Conservation (phyloP, 192 early-diverging fungal species). For the Coemansia sp. region DNA sequence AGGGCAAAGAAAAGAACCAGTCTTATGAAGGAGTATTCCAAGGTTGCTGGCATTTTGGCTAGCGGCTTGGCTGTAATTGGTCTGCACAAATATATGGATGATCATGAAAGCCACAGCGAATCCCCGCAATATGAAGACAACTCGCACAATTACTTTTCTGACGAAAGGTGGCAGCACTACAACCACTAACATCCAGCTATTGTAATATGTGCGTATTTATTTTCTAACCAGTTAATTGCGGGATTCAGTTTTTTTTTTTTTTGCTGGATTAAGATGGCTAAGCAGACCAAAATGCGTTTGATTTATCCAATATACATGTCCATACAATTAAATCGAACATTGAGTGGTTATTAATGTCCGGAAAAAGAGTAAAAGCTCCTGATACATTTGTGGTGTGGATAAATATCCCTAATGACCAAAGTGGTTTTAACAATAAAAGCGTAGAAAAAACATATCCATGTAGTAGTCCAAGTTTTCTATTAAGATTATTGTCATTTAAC, state of each 20-base stretch:
- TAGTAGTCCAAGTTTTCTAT: too few relatives aligned
- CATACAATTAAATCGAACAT: neutral
- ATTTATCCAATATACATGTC: neutral
- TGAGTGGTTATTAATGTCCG: neutral
- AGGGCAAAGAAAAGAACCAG: neutral
- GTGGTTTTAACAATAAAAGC: too few relatives aligned
- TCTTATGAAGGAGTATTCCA: neutral
- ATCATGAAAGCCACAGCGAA: neutral
- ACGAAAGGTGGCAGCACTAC: neutral
- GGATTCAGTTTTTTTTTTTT: neutral
- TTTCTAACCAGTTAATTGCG: neutral
- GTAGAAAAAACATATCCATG: too few relatives aligned
- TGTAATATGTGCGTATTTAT: too few relatives aligned
- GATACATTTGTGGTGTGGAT: too few relatives aligned
- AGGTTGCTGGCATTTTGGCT: conserved; percentile 9
- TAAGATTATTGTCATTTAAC: too few relatives aligned
- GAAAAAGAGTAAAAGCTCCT: neutral
- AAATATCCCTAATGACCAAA: too few relatives aligned
- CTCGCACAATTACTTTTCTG: neutral
- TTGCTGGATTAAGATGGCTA: neutral
- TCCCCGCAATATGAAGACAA: neutral
- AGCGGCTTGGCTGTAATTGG: conserved; percentile 9
- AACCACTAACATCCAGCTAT: neutral
- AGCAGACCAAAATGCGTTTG: too few relatives aligned
- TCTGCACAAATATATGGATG: conserved; percentile 6